Base-by-base conservation (phyloP, 225 moss, liverwort and hornwort species). In the Rhytidiadelphus loreus region DNA sequence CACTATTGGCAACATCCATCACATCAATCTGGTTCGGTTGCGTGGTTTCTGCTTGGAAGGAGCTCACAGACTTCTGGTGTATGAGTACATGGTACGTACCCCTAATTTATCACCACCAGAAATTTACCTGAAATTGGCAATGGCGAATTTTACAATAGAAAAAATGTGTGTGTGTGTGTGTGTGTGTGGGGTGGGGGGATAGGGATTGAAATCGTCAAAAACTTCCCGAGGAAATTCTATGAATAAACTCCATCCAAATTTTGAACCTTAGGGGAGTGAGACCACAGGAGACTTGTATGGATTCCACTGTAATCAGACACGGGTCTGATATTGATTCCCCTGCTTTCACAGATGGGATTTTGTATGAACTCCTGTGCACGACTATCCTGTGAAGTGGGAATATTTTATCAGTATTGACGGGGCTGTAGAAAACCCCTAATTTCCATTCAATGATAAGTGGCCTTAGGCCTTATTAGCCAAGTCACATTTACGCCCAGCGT, bases 1-100 rank as follows among this genome's bases (percentile, higher is more conserved):
- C 62, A 94, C 94, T 7, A 94, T 94, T 46, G 94, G 94, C 87
- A 94, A 93, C 85, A 93, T 94, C 83, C 94, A 94, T 60, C 94
- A 94, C 46, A 90, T 94, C 86, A 94, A 94, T 83, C 92, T 94
- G 25, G 93, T 93, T 61, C 93, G 94, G 14, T 66, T 94, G 68
- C 91, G 93, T 46, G 94, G 94, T 26, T 94, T 94, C 83, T 94
- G 94, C n/a, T 82, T 92, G 16, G 90, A 91, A 83, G 93, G 92
- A 29, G 44, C 77, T 52, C 88, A 94, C 88, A 68, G 93, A 80
- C 92, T 94, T 64, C 82, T 94, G 39, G 92, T 94, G 72, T 94
- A 94, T 71, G 94, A 92, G 85, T 92, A 72, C 90, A 94, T 94
- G 94, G 94, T 94, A 84, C 52, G 79, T 63, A 58, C 18, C 41